phyloP scores from a whole-genome alignment of 177 flowering plant species.

The Vitis hybrid region DNA sequence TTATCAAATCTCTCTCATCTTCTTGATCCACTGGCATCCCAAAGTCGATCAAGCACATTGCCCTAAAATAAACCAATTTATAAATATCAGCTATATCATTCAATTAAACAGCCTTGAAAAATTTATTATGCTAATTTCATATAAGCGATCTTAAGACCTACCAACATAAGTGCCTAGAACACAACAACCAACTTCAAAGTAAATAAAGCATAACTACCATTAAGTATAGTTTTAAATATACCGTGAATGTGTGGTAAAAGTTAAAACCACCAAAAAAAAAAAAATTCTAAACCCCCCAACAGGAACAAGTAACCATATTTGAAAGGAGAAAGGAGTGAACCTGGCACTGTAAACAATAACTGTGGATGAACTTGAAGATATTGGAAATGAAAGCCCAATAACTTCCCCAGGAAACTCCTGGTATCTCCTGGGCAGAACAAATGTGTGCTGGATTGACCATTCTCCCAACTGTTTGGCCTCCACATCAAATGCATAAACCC shows the following conservation, averaged over 20 bases:
- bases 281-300: background rate
- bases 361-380: conserved; percentile 51
- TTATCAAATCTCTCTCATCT: conserved; percentile 31
- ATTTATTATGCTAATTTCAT: no score
- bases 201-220: no score
- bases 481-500: conserved; percentile 85
- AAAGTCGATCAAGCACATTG: conserved; percentile 89
- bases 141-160: no score
- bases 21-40: conserved; percentile 62
- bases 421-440: conserved; percentile 67
- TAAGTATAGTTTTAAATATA: no score
- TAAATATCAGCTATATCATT: background rate
- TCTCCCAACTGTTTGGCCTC: conserved; percentile 83
- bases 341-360: conserved; percentile 89
- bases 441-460: conserved; percentile 73
- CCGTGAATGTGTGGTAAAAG: background rate
- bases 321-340: conserved; percentile 27
- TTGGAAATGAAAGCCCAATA: conserved; percentile 83
- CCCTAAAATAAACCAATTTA: conserved; percentile 40
- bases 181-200: no score
- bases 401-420: conserved; percentile 98
- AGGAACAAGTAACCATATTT: background rate
- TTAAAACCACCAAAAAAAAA: background rate
- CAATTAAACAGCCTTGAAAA: background rate
- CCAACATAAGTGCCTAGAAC: no score